These are phyloP conservation scores for Nemania abortiva DNA, from an alignment of 2,329 filamentous ascomycete species.

Conservation along the genomic window DNA sequence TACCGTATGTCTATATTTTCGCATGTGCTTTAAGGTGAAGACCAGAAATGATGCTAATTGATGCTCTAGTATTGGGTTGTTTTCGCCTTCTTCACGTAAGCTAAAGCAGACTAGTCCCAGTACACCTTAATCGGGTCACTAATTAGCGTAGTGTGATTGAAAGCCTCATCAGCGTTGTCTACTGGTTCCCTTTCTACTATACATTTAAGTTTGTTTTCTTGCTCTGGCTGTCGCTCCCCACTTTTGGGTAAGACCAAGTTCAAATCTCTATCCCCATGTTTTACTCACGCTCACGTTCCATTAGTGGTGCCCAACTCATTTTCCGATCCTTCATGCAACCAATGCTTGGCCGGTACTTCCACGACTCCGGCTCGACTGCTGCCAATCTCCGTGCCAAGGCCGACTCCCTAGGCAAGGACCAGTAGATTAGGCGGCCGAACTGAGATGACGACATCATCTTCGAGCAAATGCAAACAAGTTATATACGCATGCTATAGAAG, in stretches of 20 bases:
- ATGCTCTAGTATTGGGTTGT: conserved; percentile 83
- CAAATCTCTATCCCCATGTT: neutral
- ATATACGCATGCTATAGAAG: conserved; percentile 40
- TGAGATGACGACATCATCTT: conserved; percentile 35
- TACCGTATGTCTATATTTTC: conserved; percentile 66
- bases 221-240: conserved; percentile 96
- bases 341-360: conserved; percentile 93
- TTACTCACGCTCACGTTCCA: conserved; percentile 40
- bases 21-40: conserved; percentile 26
- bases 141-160: conserved; percentile 72
- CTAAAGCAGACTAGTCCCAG: conserved; percentile 27
- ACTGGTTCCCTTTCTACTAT: conserved; percentile 99
- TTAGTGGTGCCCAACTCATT: conserved; percentile 91
- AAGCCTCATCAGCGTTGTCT: conserved; percentile 85
- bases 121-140: conserved; percentile 27
- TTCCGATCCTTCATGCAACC: conserved; percentile 97
- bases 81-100: conserved; percentile 81
- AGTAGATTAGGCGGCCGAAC: conserved; percentile 60
- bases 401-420: conserved; percentile 78
- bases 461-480: conserved; percentile 40
- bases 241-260: conserved; percentile 78
- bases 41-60: conserved; percentile 47
- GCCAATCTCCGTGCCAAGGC: conserved; percentile 90
- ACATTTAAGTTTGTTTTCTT: conserved; percentile 99
- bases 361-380: conserved; percentile 75